A percentile compares a stretch with the other conserved stretches of the same genome.
Evolutionary conservation across 768 basidiomycete genomes (phyloP).

Genomic region (Hydnomerulius pinastri): DNA sequence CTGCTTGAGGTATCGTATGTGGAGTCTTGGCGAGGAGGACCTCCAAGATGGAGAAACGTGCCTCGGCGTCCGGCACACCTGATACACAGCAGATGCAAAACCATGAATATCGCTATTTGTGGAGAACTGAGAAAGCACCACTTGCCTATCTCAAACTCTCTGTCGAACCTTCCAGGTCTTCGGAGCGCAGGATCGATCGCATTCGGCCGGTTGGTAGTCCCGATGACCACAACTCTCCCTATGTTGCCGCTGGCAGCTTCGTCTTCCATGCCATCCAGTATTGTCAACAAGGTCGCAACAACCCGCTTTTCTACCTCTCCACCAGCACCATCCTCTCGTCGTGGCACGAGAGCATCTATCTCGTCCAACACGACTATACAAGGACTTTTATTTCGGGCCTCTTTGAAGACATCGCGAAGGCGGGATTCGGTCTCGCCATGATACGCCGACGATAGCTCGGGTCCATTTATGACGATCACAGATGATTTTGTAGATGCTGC

Average conservation of each 20-base stretch:
- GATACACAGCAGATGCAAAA: constrained; percentile 3
- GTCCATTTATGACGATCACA: constrained; percentile 93
- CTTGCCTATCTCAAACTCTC: constrained; percentile 93
- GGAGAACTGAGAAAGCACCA: constrained; percentile 5
- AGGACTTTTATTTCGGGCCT: constrained; percentile 79
- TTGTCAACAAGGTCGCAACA: constrained; percentile 90
- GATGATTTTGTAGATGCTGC: constrained; percentile 83
- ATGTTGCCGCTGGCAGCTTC: constrained; percentile 36
- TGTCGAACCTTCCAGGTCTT: constrained; percentile 88
- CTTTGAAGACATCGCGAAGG: constrained; percentile 85
- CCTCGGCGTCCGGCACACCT: constrained; percentile 89
- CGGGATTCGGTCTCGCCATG: constrained; percentile 96
- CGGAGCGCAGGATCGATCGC: constrained; percentile 93
- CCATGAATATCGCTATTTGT: background rate
- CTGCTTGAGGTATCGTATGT: constrained; percentile 58
- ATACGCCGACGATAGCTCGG: constrained; percentile 92
- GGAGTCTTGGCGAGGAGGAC: constrained; percentile 84
- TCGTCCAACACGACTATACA: constrained; percentile 96
- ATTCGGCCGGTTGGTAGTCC: constrained; percentile 94
- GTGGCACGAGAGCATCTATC: constrained; percentile 91
- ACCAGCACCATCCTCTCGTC: constrained; percentile 84
- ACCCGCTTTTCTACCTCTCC: constrained; percentile 97
- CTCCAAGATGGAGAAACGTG: constrained; percentile 82
- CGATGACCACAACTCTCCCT: constrained; percentile 87
- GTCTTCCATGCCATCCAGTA: constrained; percentile 88